phyloP scores from a whole-genome alignment of 225 moss, liverwort and hornwort genomes.

The Antitrichia curtipendula region DNA sequence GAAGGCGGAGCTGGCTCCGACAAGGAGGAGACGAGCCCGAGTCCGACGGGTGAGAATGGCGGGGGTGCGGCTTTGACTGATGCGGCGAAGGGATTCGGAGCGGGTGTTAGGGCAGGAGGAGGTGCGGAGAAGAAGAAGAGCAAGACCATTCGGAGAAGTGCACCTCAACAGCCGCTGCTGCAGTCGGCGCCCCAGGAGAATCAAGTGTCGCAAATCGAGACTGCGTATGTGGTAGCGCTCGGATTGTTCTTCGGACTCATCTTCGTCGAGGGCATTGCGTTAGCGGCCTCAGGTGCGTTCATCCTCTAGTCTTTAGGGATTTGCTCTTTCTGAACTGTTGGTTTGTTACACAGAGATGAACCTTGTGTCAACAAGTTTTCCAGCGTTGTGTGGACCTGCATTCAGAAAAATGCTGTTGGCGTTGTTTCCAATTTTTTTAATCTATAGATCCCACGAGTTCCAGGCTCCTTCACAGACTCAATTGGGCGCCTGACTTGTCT shows the following conservation, averaged over 20 bases:
- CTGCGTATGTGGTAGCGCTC: slow-evolving; percentile 27
- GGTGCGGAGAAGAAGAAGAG: slow-evolving; percentile 21
- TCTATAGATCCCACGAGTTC: background rate
- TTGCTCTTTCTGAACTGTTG: background rate
- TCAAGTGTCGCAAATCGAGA: slow-evolving; percentile 47
- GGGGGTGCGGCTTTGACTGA: slow-evolving; percentile 1
- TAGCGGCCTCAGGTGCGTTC: slow-evolving; percentile 45
- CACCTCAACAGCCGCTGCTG: slow-evolving; percentile 36
- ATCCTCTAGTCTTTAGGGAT: background rate
- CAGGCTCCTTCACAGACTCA: background rate
- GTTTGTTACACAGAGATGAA: background rate
- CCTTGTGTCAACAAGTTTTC: background rate
- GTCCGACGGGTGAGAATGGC: slow-evolving; percentile 5
- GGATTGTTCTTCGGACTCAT: slow-evolving; percentile 25
- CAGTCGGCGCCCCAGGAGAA: slow-evolving; percentile 19
- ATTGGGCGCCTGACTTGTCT: background rate
- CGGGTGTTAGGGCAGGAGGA: slow-evolving; percentile 1
- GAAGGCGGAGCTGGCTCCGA: background rate
- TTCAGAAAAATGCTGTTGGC: background rate
- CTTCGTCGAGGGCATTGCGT: slow-evolving; percentile 36
- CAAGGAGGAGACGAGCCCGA: background rate
- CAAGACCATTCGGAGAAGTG: slow-evolving; percentile 28
- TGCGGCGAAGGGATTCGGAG: slow-evolving; percentile 26
- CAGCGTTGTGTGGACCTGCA: too few relatives aligned
- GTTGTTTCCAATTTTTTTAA: background rate